Percentiles rank a stretch among this genome's conserved stretches.
phyloP scores from a whole-genome alignment of 2,329 filamentous ascomycete species.

The Scedosporium aurantiacum region DNA sequence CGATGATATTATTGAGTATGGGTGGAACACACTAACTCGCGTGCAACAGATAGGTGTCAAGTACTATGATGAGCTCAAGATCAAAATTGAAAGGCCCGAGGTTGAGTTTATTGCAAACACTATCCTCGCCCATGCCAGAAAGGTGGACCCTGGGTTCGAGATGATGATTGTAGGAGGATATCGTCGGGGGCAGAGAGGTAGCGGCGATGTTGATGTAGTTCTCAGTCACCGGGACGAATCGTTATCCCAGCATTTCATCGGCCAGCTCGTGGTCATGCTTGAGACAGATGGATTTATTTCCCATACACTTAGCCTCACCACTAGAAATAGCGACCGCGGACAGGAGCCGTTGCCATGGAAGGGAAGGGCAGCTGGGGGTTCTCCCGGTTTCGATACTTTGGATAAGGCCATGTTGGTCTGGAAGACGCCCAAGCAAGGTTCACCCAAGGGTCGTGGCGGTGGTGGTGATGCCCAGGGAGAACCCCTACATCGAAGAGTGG shows the following conservation, averaged over 20 bases:
- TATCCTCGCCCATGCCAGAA: conserved; percentile 56
- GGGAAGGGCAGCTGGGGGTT: conserved; percentile 22
- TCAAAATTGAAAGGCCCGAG: conserved; percentile 61
- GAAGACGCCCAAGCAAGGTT: conserved; percentile 20
- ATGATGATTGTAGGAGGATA: conserved; percentile 68
- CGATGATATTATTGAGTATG: conserved; percentile 75
- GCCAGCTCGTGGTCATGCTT: conserved; percentile 58
- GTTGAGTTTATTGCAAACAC: conserved; percentile 56
- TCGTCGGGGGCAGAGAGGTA: conserved; percentile 60
- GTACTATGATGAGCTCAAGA: conserved; percentile 76
- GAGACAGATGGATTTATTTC: conserved; percentile 64
- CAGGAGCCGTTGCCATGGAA: conserved; percentile 50
- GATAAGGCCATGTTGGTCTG: conserved; percentile 91
- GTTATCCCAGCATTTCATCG: conserved; percentile 59
- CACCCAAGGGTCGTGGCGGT: conserved; percentile 31
- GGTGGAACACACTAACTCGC: conserved; percentile 63
- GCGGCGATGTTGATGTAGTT: conserved; percentile 78
- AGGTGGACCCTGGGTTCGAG: conserved; percentile 43
- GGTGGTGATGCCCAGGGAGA: conserved; percentile 5
- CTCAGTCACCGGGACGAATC: conserved; percentile 65
- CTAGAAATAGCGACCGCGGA: conserved; percentile 59
- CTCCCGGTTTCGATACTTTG: conserved; percentile 69
- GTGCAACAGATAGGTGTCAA: conserved; percentile 92
- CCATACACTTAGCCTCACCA: conserved; percentile 64
- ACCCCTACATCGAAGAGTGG: conserved; percentile 66